Base-by-base conservation (phyloP, 1,139 yeast genomes). In the Taphrina flavorubra region DNA sequence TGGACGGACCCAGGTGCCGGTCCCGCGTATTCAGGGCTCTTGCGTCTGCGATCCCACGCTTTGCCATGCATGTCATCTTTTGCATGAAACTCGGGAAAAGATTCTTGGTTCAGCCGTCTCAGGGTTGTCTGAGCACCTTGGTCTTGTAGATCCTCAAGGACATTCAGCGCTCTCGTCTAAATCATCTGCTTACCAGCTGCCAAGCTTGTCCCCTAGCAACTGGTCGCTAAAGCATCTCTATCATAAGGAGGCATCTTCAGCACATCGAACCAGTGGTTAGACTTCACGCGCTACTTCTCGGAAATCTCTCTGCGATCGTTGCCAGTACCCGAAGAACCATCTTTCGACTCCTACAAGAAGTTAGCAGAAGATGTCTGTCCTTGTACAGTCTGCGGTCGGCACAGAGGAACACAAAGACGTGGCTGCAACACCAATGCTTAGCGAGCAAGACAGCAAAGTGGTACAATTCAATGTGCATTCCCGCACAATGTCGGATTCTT, bases 11-110 rank as follows among this genome's bases (percentile, higher is more conserved):
- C 42, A 44, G 47, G 47, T 44, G 47, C 47, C 47, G 47, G 47
- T 14, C 47, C 47, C 47, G 47, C 47, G 47, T 44, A 44, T 44
- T 16, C n/a, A n/a, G 47, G 47, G 20, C 31, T 25, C 31, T 25
- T 4, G 47, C 18, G n/a, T 44, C 47, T 7, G 13, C 2, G 18
- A 16, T 7, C n/a, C 47, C 47, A n/a, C 47, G 47, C 16, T 14
- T 44, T 44, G 47, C 47, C 47, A 44, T 44, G 47, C 47, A 44
- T 44, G 47, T 44, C 47, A 44, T 44, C 18, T n/a, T 16, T n/a
- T 44, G 47, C 47, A 44, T 13, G 18, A 44, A 7, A 13, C n/a
- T 14, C 42, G n/a, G 18, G n/a, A n/a, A 13, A 44, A 44, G 47
- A 44, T 44, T 44, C 47, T 6, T 44, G 14, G 14, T 8, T 13